phyloP scores from a whole-genome alignment of 2,329 filamentous ascomycete species.

The Paecilomyces formosus region DNA sequence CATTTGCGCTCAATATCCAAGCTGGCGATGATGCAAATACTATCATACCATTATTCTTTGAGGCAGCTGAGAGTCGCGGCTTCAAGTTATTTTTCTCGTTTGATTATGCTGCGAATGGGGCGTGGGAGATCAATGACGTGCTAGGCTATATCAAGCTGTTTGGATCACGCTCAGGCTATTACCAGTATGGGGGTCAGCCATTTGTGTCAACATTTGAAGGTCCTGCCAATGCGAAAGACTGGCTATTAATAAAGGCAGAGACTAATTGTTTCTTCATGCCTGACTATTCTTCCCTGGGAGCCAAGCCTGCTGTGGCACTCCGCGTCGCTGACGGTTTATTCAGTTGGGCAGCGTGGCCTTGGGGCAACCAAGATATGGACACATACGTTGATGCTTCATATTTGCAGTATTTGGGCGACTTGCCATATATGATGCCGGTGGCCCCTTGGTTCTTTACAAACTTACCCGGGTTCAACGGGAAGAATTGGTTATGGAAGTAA shows the following conservation, averaged over 20 bases:
- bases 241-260: slow-evolving; percentile 17
- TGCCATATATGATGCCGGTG: not conserved
- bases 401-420: not conserved
- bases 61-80: slow-evolving; percentile 14
- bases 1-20: slow-evolving; percentile 34
- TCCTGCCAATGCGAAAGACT: slow-evolving; percentile 33
- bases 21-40: slow-evolving; percentile 16
- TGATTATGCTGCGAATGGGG: slow-evolving; percentile 26
- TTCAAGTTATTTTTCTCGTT: slow-evolving; percentile 33
- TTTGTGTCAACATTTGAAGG: slow-evolving; percentile 42
- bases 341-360: not conserved
- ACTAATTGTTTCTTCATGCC: not conserved
- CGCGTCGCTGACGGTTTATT: not conserved
- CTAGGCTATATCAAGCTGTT: slow-evolving; percentile 18
- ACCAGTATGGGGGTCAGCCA: slow-evolving; percentile 19
- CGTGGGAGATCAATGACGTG: slow-evolving; percentile 22
- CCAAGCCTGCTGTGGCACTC: not conserved
- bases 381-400: not conserved
- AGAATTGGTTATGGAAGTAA: not conserved
- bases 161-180: slow-evolving; percentile 18
- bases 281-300: not conserved
- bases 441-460: not conserved
- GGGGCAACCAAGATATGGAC: not conserved
- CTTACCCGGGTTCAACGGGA: not conserved
- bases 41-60: slow-evolving; percentile 16